Percentiles rank a stretch among this genome's conserved stretches.
These are phyloP conservation scores for Mycena maculata DNA, from an alignment of 768 basidiomycete genomes.

Conservation along the genomic window DNA sequence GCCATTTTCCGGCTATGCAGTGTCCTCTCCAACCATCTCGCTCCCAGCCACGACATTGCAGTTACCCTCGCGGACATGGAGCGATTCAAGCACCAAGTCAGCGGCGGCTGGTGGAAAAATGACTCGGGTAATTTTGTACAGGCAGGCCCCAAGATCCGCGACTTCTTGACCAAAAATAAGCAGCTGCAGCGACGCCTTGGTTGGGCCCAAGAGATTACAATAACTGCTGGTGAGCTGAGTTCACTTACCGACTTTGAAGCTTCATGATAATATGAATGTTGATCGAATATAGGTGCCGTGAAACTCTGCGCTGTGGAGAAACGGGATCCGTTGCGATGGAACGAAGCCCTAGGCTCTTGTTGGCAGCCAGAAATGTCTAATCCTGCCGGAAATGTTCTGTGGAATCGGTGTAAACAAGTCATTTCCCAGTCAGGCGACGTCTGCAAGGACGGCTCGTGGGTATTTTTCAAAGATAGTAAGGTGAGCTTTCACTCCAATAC, in stretches of 20 bases:
- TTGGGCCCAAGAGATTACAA: not conserved
- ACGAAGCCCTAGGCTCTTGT: not conserved
- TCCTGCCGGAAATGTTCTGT: not conserved
- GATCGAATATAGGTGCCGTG: not conserved
- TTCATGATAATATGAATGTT: not conserved
- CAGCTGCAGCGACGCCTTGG: not conserved
- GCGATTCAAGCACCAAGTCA: constrained; percentile 11
- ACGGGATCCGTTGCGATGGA: not conserved
- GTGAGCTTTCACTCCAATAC: not conserved
- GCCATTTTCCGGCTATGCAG: constrained; percentile 7
- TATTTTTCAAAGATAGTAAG: not conserved
- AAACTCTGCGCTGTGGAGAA: not conserved
- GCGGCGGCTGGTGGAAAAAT: constrained; percentile 17
- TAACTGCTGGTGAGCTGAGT: not conserved
- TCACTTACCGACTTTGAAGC: not conserved
- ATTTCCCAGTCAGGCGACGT: not conserved
- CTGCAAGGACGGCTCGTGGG: not conserved
- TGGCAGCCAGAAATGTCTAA: not conserved
- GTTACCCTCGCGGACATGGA: constrained; percentile 17
- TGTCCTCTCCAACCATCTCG: constrained; percentile 3
- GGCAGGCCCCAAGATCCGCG: not conserved
- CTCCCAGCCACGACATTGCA: constrained; percentile 14
- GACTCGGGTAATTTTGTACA: not conserved
- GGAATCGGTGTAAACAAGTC: not conserved
- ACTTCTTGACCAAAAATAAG: not conserved